Conservation (phyloP, 352 stramenopile species). For the Phytopythium ostracodes region DNA sequence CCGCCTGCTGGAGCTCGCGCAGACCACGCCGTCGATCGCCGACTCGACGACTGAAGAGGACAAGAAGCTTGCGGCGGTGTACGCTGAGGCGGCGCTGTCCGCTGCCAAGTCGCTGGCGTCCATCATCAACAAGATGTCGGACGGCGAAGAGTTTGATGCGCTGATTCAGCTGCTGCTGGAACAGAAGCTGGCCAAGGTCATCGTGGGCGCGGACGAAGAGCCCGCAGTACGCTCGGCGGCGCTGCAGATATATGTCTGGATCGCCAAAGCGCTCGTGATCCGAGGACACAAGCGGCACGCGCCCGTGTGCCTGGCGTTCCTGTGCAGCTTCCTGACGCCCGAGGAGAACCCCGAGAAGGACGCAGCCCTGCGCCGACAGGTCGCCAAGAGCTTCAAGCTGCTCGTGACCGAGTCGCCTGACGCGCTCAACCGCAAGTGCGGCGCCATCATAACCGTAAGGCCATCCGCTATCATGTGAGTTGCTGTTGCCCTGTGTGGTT, state of each 20-base stretch:
- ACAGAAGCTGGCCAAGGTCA: conserved; percentile 55
- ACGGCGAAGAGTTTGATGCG: conserved; percentile 74
- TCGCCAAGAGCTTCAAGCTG: conserved; percentile 78
- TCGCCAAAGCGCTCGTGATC: conserved; percentile 79
- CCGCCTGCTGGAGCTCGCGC: conserved; percentile 69
- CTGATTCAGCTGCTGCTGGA: conserved; percentile 67
- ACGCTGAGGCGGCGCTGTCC: conserved; percentile 49
- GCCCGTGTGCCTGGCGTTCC: conserved; percentile 61
- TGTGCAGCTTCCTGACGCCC: conserved; percentile 63
- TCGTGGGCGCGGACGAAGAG: conserved; percentile 34
- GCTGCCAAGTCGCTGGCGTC: conserved; percentile 74
- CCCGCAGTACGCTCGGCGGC: conserved; percentile 48
- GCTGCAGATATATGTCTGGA: conserved; percentile 84
- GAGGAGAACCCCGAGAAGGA: conserved; percentile 12
- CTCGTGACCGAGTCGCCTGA: conserved; percentile 76
- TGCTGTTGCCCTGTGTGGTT: neutral
- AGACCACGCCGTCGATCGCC: conserved; percentile 15
- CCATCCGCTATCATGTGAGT: neutral
- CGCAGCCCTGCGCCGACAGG: conserved; percentile 54
- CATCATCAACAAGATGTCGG: conserved; percentile 86
- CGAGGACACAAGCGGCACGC: conserved; percentile 66
- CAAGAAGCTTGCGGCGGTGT: conserved; percentile 34
- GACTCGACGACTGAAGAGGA: conserved; percentile 2
- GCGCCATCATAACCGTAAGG: conserved; percentile 71
- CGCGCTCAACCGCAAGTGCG: conserved; percentile 82